Evolutionary conservation across 2,329 filamentous ascomycete species (phyloP), one percentile per base, ranked within the genome.

Genomic region (Phaeoacremonium minimum): DNA sequence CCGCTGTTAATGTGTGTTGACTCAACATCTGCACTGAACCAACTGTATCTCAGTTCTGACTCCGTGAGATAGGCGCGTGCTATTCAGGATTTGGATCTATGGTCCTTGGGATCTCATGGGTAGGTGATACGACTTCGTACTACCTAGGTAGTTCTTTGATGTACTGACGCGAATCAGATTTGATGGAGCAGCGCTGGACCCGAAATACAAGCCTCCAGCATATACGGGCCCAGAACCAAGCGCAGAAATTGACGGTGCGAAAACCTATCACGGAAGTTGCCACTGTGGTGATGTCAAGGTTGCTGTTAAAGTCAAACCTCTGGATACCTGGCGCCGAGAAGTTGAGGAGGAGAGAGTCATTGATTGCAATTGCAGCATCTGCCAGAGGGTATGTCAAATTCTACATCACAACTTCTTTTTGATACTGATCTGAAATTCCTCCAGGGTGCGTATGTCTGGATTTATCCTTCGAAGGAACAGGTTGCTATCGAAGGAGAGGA

Each of bases 351-450:
- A 56, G 11, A 34, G 11, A 2, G 42, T 61, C 5, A 16, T 54
- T 2, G 65, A 71, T 34, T 75, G 72, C 55, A 69, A 73, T 50
- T 76, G 73, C 58, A 75, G 71, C 47, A 61, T 64, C 44, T 75
- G 71, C 50, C 49, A 52, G 29, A 56, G 66, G 33, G 66, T 67
- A 53, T 48, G 56, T 41, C 7, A 28, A 15, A 15, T 20, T 19
- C 2, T 13, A 9, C 14, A 6, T 13, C 9, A 19, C 19, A 15
- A 15, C 22, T 7, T 7, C 18, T 6, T 15, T 3, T 17, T 17
- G n/a, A 36, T 15, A 2, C 9, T 18, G 17, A n/a, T 18, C 17
- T 34, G n/a, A 13, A 19, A 32, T 30, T 9, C 32, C 28, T 26
- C 33, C 32, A 73, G 69, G 60, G 58, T 40, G 72, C 53, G 8